Percentiles rank a stretch among this genome's conserved stretches.
Conservation (phyloP, 192 early-diverging fungal species). For the Radiomyces spectabilis region DNA sequence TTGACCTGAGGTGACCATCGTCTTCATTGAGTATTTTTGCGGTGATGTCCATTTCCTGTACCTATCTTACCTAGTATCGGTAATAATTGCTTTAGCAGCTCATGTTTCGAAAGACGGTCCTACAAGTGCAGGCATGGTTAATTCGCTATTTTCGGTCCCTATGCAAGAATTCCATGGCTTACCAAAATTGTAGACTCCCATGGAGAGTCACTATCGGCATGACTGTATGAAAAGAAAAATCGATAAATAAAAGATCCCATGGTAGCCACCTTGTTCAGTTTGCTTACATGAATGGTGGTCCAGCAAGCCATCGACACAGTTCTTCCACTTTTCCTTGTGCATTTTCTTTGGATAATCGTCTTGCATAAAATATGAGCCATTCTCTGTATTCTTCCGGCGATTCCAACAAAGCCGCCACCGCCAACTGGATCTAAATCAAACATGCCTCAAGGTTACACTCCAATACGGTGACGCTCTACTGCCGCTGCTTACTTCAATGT, state of each 20-base stretch:
- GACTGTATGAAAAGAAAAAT: constrained; percentile 8
- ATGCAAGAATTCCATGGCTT: constrained; percentile 13
- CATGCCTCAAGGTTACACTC: neutral
- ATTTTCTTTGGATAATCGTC: constrained; percentile 58
- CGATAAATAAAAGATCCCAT: neutral
- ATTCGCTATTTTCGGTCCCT: neutral
- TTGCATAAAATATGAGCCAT: constrained; percentile 57
- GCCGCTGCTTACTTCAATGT: constrained; percentile 33
- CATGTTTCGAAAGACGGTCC: constrained; percentile 53
- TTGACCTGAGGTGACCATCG: constrained; percentile 21
- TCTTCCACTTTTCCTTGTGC: constrained; percentile 54
- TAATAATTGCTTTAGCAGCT: constrained; percentile 55
- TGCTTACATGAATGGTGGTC: constrained; percentile 42
- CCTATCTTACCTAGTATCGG: constrained; percentile 48
- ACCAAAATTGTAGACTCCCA: constrained; percentile 18
- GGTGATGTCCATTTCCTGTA: neutral
- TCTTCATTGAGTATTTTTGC: neutral
- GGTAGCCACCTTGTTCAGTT: neutral
- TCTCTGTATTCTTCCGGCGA: constrained; percentile 50
- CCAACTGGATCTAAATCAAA: constrained; percentile 43
- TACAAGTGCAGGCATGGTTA: constrained; percentile 17
- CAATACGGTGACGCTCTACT: neutral
- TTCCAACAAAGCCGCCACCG: constrained; percentile 38
- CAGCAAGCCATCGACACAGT: constrained; percentile 59
- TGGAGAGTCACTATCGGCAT: constrained; percentile 8